These are phyloP conservation scores for Cryptococcus sp. DNA, from an alignment of 1,284 basidiomycete species.

Conservation along the genomic window DNA sequence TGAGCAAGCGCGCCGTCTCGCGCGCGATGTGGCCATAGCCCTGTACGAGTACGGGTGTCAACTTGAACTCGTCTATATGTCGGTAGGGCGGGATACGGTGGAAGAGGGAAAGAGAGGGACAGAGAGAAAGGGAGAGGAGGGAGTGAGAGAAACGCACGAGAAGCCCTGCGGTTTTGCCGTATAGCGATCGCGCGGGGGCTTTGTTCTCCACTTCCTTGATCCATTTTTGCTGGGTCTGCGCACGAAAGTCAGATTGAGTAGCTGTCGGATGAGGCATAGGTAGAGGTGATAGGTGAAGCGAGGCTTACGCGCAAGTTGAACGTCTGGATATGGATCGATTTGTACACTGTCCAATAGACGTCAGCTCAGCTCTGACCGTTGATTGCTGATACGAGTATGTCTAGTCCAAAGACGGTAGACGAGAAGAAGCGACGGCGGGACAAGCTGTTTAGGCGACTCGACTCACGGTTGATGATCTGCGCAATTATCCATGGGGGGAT, in stretches of 20 bases:
- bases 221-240: conserved; percentile 17
- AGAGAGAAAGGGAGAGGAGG: no score
- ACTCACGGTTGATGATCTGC: conserved; percentile 39
- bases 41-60: conserved; percentile 3
- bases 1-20: conserved; percentile 48
- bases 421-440: background rate
- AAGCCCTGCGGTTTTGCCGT: conserved; percentile 37
- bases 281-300: background rate
- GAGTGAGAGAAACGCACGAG: conserved; percentile 17
- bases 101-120: no score
- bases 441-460: background rate
- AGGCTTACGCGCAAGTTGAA: conserved; percentile 9
- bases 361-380: background rate
- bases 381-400: no score
- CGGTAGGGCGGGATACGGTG: background rate
- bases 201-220: conserved; percentile 3
- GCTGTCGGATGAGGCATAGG: background rate
- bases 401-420: no score
- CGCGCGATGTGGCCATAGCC: conserved; percentile 47
- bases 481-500: conserved; percentile 50
- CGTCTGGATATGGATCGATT: conserved; percentile 1
- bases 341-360: conserved; percentile 2
- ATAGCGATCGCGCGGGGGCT: conserved; percentile 14
- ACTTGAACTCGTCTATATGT: background rate
- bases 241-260: background rate